These are phyloP conservation scores for Phoma sp. DNA, from an alignment of 2,329 filamentous ascomycete species.

Conservation along the genomic window DNA sequence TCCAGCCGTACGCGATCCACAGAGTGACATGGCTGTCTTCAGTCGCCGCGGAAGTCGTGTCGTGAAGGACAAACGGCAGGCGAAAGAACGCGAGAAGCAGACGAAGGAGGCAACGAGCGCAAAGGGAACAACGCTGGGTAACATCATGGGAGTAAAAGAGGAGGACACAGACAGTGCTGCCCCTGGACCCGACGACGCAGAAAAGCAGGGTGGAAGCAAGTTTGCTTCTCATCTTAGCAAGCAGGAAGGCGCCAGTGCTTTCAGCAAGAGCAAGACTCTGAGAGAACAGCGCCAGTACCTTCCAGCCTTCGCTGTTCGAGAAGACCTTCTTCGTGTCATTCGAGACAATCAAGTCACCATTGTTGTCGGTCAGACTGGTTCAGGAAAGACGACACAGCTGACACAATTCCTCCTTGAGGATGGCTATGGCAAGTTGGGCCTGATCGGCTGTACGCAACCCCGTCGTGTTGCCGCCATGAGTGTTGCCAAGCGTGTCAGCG, in stretches of 20 bases:
- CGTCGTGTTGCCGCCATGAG: slow-evolving; percentile 98
- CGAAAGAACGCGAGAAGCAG: slow-evolving; percentile 90
- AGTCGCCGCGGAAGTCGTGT: slow-evolving; percentile 93
- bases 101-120: slow-evolving; percentile 94
- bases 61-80: slow-evolving; percentile 87
- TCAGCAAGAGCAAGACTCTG: slow-evolving; percentile 90
- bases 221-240: slow-evolving; percentile 92
- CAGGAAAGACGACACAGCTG: slow-evolving; percentile 95
- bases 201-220: slow-evolving; percentile 71
- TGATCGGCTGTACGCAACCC: slow-evolving; percentile 97
- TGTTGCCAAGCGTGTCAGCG: slow-evolving; percentile 95
- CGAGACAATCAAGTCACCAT: slow-evolving; percentile 97
- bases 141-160: slow-evolving; percentile 94
- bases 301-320: slow-evolving; percentile 93
- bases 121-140: slow-evolving; percentile 88
- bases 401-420: slow-evolving; percentile 97
- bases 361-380: slow-evolving; percentile 95
- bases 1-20: slow-evolving; percentile 86
- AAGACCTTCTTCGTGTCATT: slow-evolving; percentile 89
- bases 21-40: slow-evolving; percentile 99
- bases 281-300: slow-evolving; percentile 91
- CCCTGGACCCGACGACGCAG: slow-evolving; percentile 74
- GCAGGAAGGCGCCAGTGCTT: slow-evolving; percentile 80
- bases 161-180: slow-evolving; percentile 87
- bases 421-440: slow-evolving; percentile 82